phyloP scores from a whole-genome alignment of 202 grass and related monocot genomes.

The Miscanthus sacchariflorus region DNA sequence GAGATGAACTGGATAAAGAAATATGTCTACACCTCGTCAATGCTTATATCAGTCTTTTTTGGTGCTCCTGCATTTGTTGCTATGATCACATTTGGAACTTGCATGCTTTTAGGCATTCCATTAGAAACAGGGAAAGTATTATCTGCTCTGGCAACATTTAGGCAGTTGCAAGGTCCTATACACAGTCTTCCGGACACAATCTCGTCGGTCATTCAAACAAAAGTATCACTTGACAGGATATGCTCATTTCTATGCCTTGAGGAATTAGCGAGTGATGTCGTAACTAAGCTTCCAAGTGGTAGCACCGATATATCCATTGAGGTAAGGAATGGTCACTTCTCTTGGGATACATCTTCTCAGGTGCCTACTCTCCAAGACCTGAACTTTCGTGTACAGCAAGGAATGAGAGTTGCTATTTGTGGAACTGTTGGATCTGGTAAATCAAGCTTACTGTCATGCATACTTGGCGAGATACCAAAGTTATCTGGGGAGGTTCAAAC shows the following conservation, averaged over 20 bases:
- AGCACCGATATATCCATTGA: background rate
- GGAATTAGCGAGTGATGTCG: background rate
- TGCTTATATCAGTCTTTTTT: constrained; percentile 57
- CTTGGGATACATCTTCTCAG: background rate
- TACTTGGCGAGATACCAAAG: background rate
- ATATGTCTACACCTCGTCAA: constrained; percentile 54
- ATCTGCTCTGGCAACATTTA: constrained; percentile 23
- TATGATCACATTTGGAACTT: constrained; percentile 60
- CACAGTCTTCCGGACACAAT: background rate
- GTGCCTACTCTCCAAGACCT: background rate
- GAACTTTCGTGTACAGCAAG: background rate
- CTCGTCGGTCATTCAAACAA: background rate
- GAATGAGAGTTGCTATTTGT: constrained; percentile 3
- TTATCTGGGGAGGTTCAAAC: background rate
- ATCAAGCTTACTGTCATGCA: constrained; percentile 17
- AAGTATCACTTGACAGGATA: constrained; percentile 25
- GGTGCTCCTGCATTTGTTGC: constrained; percentile 74
- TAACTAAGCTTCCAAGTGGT: background rate
- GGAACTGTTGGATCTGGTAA: constrained; percentile 15
- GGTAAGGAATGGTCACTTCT: background rate
- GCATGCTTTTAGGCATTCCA: background rate
- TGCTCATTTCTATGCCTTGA: background rate
- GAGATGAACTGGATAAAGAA: constrained; percentile 68
- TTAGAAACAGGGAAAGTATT: constrained; percentile 22
- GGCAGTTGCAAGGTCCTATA: constrained; percentile 16